Percentiles rank a stretch among this genome's conserved stretches.
phyloP scores from a whole-genome alignment of 2,329 filamentous ascomycete genomes.

The Beauveria caledonica region DNA sequence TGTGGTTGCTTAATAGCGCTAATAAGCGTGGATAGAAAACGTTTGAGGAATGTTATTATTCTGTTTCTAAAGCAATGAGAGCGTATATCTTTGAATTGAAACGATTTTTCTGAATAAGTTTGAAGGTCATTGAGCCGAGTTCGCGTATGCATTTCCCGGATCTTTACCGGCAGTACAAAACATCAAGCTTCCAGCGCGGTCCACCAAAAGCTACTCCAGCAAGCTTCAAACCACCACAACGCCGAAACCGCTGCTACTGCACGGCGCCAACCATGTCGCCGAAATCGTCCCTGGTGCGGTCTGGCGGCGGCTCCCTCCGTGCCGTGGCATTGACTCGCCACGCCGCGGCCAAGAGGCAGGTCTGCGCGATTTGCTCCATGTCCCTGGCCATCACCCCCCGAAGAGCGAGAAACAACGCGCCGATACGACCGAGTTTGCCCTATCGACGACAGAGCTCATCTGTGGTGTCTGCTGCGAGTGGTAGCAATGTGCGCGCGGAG shows the following conservation, averaged over 20 bases:
- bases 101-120: background rate
- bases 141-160: background rate
- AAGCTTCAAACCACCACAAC: background rate
- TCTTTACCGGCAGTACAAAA: constrained; percentile 2
- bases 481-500: constrained; percentile 35
- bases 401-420: constrained; percentile 3
- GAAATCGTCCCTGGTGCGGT: constrained; percentile 1
- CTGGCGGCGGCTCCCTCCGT: background rate
- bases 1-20: no score
- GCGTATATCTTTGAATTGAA: no score
- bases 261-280: constrained; percentile 8
- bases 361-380: constrained; percentile 10
- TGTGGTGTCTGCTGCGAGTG: constrained; percentile 15
- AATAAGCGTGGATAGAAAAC: no score
- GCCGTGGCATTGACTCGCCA: constrained; percentile 1
- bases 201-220: constrained; percentile 1
- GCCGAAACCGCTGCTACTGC: background rate
- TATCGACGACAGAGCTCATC: constrained; percentile 13
- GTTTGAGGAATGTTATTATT: no score
- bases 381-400: background rate
- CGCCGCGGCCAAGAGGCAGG: background rate
- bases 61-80: no score
- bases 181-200: background rate
- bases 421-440: background rate
- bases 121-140: background rate